Evolutionary conservation across 2,329 filamentous ascomycete genomes (phyloP), one percentile per base, ranked within the genome.

Genomic region (Lachnellula cervina): DNA sequence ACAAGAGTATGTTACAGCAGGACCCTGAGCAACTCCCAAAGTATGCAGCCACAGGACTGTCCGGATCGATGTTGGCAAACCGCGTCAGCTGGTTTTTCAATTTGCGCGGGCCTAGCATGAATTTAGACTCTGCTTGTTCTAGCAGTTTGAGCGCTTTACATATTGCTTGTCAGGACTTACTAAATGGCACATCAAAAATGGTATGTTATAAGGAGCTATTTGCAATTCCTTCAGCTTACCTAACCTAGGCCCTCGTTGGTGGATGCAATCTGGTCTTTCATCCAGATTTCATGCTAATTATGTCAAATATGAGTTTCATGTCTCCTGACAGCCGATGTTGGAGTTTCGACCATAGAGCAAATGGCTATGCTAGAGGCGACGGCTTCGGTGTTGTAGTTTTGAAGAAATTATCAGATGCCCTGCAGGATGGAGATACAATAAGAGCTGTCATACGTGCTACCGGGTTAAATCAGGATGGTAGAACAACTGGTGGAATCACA

Each of bases 291-390:
- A 38, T 25, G 13, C 32, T 23, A 9, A 32, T 21, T 5, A 17
- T 53, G 14, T 38, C 43, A 6, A 48, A 48, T 32, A 37, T 53
- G 72, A 78, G 37, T 28, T 51, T 55, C 17, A 19, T 55, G 5
- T 45, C 38, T 13, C 49, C 32, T 23, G 55, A 55, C 68, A 73
- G 76, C 1, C 64, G 71, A 13, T 80, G 77, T 59, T 77, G 77
- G 52, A 70, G 72, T 2, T 85, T 82, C 60, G 83, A 86, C 59
- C 64, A 73, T n/a, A 72, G 76, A 2, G 84, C 81, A 28, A 79
- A 83, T 56, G 84, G 84, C 1, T 88, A 87, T 62, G 81, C 77
- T 0, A 74, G 82, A 37, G 83, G 82, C 1, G 84, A 88, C 62
- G 84, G 82, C 0, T 72, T 81, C 19, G 80, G 76, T 0, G 74